Evolutionary conservation across 352 stramenopile species (phyloP), one percentile per base, ranked within the genome.

Genomic region (Halophytophthora polymorphica): DNA sequence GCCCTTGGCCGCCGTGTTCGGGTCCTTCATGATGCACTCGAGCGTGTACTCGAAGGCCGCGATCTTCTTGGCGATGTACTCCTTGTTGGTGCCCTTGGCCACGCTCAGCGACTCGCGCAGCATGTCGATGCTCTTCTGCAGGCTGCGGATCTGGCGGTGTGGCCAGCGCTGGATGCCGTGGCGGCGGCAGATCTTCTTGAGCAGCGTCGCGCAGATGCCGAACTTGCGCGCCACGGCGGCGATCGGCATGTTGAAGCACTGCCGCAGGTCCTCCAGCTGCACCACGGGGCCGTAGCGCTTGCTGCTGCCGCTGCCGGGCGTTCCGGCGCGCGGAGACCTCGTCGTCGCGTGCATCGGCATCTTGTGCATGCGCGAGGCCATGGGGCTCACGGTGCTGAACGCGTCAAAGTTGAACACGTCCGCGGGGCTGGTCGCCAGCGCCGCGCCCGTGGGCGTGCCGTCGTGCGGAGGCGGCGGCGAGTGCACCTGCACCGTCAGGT

Each of bases 221-320:
- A 93, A 91, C 56, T 90, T 83, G 44, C 77, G 79, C 29, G 80
- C 80, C 29, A 93, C 83, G 0, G 73, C 73, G 2, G 80, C 80
- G 55, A 93, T 88, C 52, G 83, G 83, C 77, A 90, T 90, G 60
- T 91, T 90, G 53, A 93, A 93, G 56, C 82, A 90, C 52, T 72
- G 66, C 21, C 77, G 72, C 39, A 93, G 58, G 50, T 90, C 79
- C 31, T 86, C 72, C n/a, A 90, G 66, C 45, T 88, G 65, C 29
- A 90, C 78, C 38, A 88, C 79, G 0, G 79, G 79, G 1, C 74
- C 74, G 50, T 86, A 86, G 17, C 79, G 79, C 56, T 86, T 85
- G 66, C 22, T 66, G 23, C 55, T 52, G 13, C 55, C 50, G 47
- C 31, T n/a, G n/a, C n/a, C n/a, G n/a, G n/a, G 58, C 51, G 39